Conservation (phyloP, 441 rosid species). For the Pelargonium cotyledonis region DNA sequence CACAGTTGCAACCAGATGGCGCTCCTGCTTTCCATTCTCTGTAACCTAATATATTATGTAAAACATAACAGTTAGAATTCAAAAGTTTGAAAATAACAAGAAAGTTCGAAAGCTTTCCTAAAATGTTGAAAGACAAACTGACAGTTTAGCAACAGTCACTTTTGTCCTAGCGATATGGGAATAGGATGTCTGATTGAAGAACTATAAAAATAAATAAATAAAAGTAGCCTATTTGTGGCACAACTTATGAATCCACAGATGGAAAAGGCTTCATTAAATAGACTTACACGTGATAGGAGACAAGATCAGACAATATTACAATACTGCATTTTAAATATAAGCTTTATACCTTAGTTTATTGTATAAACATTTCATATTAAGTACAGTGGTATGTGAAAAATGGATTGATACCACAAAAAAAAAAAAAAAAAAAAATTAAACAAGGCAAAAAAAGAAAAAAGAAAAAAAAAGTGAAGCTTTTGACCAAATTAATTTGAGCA, state of each 20-base stretch:
- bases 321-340: too few species aligned
- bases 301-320: too few species aligned
- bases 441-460: not conserved
- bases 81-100: not conserved
- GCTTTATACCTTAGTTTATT: too few species aligned
- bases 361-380: too few species aligned
- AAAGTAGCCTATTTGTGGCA: not conserved
- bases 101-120: not conserved
- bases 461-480: not conserved
- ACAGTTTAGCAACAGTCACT: not conserved
- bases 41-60: constrained; percentile 49
- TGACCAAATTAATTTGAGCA: not conserved
- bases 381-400: not conserved
- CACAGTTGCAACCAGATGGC: constrained; percentile 92
- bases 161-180: not conserved
- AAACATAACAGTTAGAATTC: constrained; percentile 13
- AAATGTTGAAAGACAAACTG: not conserved
- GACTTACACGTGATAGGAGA: not conserved
- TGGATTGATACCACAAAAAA: too few species aligned
- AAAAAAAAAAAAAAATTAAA: not conserved
- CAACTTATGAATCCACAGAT: not conserved
- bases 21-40: constrained; percentile 91
- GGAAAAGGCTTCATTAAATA: too few species aligned
- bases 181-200: not conserved
- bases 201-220: too few species aligned